Percentiles rank a stretch among this genome's conserved stretches.
These are phyloP conservation scores for Physcomitrellopsis africana DNA, from an alignment of 225 moss, liverwort and hornwort species.

Conservation along the genomic window DNA sequence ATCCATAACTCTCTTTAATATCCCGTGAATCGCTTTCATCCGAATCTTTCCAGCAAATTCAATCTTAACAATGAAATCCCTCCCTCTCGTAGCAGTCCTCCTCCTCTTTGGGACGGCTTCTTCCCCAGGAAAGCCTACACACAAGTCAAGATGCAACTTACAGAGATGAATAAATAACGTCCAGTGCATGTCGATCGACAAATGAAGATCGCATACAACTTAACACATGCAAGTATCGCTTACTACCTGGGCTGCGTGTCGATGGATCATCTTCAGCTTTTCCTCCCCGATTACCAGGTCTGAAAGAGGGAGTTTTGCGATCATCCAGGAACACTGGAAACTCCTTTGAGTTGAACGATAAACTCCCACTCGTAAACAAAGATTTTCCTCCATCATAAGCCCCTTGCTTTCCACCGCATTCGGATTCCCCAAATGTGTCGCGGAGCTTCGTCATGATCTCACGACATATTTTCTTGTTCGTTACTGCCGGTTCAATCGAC, in stretches of 20 bases:
- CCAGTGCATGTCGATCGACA: not conserved
- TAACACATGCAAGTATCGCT: no score
- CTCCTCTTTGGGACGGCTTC: slow-evolving; percentile 39
- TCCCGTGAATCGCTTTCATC: slow-evolving; percentile 60
- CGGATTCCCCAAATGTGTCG: slow-evolving; percentile 52
- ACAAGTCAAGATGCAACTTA: not conserved
- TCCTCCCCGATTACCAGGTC: slow-evolving; percentile 36
- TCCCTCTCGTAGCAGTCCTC: slow-evolving; percentile 38
- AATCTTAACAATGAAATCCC: slow-evolving; percentile 60
- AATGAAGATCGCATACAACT: not conserved
- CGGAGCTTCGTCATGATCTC: slow-evolving; percentile 68
- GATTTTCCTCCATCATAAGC: slow-evolving; percentile 85
- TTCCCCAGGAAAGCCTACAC: slow-evolving; percentile 33
- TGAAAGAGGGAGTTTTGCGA: slow-evolving; percentile 51
- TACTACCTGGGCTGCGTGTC: slow-evolving; percentile 17
- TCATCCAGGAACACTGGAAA: slow-evolving; percentile 73
- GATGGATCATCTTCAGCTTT: slow-evolving; percentile 29
- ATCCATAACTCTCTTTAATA: slow-evolving; percentile 42
- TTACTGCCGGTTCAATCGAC: slow-evolving; percentile 51
- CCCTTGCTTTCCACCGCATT: slow-evolving; percentile 55
- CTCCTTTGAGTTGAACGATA: slow-evolving; percentile 49
- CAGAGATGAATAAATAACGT: not conserved
- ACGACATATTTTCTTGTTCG: slow-evolving; percentile 62
- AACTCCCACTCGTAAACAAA: slow-evolving; percentile 68
- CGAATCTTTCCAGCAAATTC: slow-evolving; percentile 65